Evolutionary conservation across 23 red algal genomes (phyloP), one percentile per base, ranked within the genome.

Genomic region (Gracilaria domingensis): DNA sequence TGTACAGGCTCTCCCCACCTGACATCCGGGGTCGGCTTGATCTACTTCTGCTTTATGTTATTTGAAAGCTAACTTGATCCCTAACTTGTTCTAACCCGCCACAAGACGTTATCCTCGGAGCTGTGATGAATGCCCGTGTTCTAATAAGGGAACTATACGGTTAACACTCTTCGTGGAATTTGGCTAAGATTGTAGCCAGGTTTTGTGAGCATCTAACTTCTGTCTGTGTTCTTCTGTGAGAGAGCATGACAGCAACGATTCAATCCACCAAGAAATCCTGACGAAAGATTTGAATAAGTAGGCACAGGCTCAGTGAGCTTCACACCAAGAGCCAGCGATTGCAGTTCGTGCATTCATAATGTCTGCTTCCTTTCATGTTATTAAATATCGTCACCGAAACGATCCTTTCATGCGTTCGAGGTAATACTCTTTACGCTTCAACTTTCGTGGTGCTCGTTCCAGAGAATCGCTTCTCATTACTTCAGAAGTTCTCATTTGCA

Each of bases 11-110:
- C 39, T 25, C 72, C 13, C 25, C 72, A 44, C 40, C 72, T 77
- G 72, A 45, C 45, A 77, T 42, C 21, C 72, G 72, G 72, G 72
- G 72, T 51, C 72, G n/a, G 72, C 72, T 77, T 50, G 38, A 50
- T 11, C 72, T 40, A 49, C 38, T 77, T 77, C 39, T 51, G 72
- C 72, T 77, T 77, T 77, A 40, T 77, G 30, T 48, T 77, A 77
- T 77, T 77, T 77, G 72, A 77, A 77, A 77, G 72, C 72, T 48
- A 77, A 77, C 72, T 77, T 51, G 72, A 77, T 77, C 72, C 72
- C 72, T 77, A 77, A 77, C 72, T 77, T 77, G 72, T 77, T 77
- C 45, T 51, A 77, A 77, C 72, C 72, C 72, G 72, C 72, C 72
- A 77, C 72, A 77, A 77, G 72, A 77, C 38, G 20, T 51, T 49